phyloP scores from a whole-genome alignment of 2,329 filamentous ascomycete species.

The Colletotrichum tropicale region DNA sequence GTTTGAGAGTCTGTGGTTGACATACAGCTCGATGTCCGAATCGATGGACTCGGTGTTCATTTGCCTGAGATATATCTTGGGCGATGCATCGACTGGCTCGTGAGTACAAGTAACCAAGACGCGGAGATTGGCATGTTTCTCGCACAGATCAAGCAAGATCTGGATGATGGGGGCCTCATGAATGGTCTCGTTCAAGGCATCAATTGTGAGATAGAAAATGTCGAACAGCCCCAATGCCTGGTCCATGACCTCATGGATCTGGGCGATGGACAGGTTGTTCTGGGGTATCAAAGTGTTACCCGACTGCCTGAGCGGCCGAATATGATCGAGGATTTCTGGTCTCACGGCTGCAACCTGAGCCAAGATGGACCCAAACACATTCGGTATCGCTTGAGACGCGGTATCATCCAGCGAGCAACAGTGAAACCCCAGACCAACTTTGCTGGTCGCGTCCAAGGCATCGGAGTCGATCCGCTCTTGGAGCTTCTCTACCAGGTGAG shows the following conservation, averaged over 20 bases:
- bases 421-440: conserved; percentile 24
- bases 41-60: conserved; percentile 24
- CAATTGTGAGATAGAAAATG: conserved; percentile 24
- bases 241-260: conserved; percentile 19
- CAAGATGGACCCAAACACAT: conserved; percentile 31
- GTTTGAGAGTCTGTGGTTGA: conserved; percentile 20
- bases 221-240: conserved; percentile 8
- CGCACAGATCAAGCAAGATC: conserved; percentile 19
- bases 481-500: conserved; percentile 25
- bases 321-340: conserved; percentile 20
- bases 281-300: conserved; percentile 21
- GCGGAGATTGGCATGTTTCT: conserved; percentile 18
- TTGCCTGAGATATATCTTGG: conserved; percentile 8
- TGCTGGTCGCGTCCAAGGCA: background rate
- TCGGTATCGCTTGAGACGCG: conserved; percentile 27
- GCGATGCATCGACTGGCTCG: background rate
- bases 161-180: conserved; percentile 18
- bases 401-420: conserved; percentile 28
- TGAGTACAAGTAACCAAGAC: conserved; percentile 26
- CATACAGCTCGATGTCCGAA: conserved; percentile 27
- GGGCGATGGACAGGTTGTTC: conserved; percentile 20
- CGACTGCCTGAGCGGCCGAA: conserved; percentile 17
- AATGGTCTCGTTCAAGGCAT: conserved; percentile 27
- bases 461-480: background rate
- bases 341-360: conserved; percentile 22